Percentiles rank a stretch among this genome's conserved stretches.
Conservation (phyloP, 495 filamentous ascomycete genomes). For the Neurospora discreta region DNA sequence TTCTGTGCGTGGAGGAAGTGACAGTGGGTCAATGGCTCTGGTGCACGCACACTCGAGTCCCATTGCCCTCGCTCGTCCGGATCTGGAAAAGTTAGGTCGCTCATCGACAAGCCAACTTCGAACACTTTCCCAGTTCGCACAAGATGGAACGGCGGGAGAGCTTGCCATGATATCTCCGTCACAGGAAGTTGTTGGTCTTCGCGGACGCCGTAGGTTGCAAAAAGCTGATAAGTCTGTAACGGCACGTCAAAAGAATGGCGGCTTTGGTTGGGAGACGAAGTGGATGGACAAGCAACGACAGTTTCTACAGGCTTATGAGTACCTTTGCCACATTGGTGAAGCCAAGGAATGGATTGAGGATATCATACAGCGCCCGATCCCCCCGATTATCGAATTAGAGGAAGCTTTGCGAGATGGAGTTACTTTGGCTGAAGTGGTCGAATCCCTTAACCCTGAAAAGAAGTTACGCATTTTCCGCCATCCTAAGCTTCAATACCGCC, state of each 20-base stretch:
- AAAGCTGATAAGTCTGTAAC: slow-evolving; percentile 45
- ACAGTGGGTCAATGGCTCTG: slow-evolving; percentile 24
- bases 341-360: slow-evolving; percentile 99
- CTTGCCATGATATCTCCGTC: slow-evolving; percentile 63
- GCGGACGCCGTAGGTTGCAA: slow-evolving; percentile 75
- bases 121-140: slow-evolving; percentile 75
- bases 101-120: slow-evolving; percentile 83
- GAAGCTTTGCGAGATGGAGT: slow-evolving; percentile 89
- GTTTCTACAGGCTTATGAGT: slow-evolving; percentile 95
- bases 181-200: slow-evolving; percentile 77
- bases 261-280: slow-evolving; percentile 68
- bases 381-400: slow-evolving; percentile 91
- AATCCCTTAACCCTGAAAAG: slow-evolving; percentile 69
- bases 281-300: slow-evolving; percentile 99
- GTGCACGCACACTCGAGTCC: slow-evolving; percentile 36
- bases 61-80: slow-evolving; percentile 43
- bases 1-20: slow-evolving; percentile 27
- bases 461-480: slow-evolving; percentile 74
- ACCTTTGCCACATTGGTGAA: slow-evolving; percentile 97
- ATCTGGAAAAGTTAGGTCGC: slow-evolving; percentile 66
- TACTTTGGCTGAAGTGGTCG: slow-evolving; percentile 91
- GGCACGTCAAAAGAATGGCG: slow-evolving; percentile 36
- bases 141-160: slow-evolving; percentile 62
- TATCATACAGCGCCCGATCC: slow-evolving; percentile 77
- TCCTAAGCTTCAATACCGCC: slow-evolving; percentile 78